phyloP scores from a whole-genome alignment of 495 filamentous ascomycete species.

The Bryoglossum gracile region DNA sequence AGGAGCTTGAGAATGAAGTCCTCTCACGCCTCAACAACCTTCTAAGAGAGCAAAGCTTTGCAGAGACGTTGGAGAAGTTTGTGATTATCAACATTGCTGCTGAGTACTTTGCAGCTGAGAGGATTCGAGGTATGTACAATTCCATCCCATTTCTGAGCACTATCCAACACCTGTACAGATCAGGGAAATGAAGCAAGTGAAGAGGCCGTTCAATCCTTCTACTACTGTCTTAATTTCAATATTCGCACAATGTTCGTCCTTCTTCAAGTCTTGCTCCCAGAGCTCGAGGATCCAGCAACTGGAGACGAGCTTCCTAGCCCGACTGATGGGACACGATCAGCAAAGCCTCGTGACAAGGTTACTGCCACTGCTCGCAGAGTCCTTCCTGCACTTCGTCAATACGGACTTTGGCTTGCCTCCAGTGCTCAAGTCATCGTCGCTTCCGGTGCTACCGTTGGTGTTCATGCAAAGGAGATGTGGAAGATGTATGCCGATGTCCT shows the following conservation, averaged over 20 bases:
- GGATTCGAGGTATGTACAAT: constrained; percentile 49
- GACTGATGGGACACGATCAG: constrained; percentile 28
- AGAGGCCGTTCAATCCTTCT: constrained; percentile 45
- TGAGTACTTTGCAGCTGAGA: constrained; percentile 58
- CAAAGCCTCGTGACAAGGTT: constrained; percentile 44
- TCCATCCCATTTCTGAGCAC: background rate
- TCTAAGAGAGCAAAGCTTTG: constrained; percentile 55
- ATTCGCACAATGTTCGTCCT: constrained; percentile 72
- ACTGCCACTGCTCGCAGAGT: constrained; percentile 57
- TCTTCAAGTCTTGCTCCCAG: constrained; percentile 61
- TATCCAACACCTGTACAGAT: constrained; percentile 26
- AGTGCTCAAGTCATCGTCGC: constrained; percentile 43
- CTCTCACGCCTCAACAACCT: constrained; percentile 66
- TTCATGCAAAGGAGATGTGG: constrained; percentile 62
- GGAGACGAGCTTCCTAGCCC: constrained; percentile 35
- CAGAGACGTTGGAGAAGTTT: constrained; percentile 62
- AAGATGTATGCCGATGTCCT: constrained; percentile 61
- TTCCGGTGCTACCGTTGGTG: constrained; percentile 45
- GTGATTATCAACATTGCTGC: constrained; percentile 81
- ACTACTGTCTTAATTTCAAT: constrained; percentile 74
- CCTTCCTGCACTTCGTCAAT: constrained; percentile 62
- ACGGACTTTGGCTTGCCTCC: constrained; percentile 62
- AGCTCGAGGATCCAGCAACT: constrained; percentile 51
- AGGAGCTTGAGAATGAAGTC: constrained; percentile 82
- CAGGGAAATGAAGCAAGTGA: constrained; percentile 14